Conservation (phyloP, 2,329 filamentous ascomycete species). For the Pseudocercospora musae region DNA sequence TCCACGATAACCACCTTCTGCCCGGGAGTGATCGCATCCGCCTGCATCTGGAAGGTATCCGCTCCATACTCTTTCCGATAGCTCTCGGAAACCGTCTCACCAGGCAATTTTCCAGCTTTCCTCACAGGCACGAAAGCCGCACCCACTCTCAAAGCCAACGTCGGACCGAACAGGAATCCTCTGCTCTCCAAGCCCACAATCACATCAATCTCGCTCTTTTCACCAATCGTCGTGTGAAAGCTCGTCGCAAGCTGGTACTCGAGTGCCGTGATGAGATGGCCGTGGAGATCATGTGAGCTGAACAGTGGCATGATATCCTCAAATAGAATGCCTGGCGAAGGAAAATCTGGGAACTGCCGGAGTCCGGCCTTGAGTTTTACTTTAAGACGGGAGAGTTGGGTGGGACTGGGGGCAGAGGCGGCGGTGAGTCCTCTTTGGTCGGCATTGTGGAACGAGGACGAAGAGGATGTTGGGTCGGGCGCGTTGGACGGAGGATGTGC, state of each 20-base stretch:
- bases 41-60: slow-evolving; percentile 95
- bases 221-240: slow-evolving; percentile 44
- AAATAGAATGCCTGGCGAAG: slow-evolving; percentile 86
- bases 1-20: slow-evolving; percentile 92
- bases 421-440: slow-evolving; percentile 49
- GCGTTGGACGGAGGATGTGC: slow-evolving; percentile 26
- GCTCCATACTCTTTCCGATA: slow-evolving; percentile 96
- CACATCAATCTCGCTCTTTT: slow-evolving; percentile 60
- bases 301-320: slow-evolving; percentile 98
- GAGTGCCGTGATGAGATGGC: slow-evolving; percentile 75
- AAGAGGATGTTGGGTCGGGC: slow-evolving; percentile 27
- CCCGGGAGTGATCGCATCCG: slow-evolving; percentile 75
- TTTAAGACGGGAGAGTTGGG: slow-evolving; percentile 54
- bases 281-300: slow-evolving; percentile 70
- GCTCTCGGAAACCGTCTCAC: slow-evolving; percentile 76
- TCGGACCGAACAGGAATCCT: slow-evolving; percentile 92
- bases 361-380: slow-evolving; percentile 68
- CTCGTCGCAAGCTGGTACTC: slow-evolving; percentile 73
- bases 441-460: slow-evolving; percentile 34
- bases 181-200: slow-evolving; percentile 90
- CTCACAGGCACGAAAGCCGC: slow-evolving; percentile 88
- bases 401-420: slow-evolving; percentile 46
- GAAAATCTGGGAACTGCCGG: slow-evolving; percentile 88
- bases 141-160: slow-evolving; percentile 76
- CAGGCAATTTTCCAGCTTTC: slow-evolving; percentile 94